Conservation (phyloP, 805 yeast species). For the Wickerhamomyces rabaulensis region DNA sequence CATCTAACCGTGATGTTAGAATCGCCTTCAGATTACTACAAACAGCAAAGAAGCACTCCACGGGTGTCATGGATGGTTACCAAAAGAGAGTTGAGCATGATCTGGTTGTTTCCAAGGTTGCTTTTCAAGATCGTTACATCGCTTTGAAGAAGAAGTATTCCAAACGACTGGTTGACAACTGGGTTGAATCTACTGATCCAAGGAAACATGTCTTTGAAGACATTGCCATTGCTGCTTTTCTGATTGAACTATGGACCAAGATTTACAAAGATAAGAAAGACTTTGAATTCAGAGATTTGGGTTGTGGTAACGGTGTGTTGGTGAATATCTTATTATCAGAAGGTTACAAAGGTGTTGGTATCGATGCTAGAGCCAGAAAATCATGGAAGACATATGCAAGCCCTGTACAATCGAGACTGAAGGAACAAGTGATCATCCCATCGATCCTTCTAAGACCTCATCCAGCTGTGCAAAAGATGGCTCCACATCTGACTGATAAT, state of each 20-base stretch:
- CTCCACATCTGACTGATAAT: conserved; percentile 54
- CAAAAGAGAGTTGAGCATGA: conserved; percentile 88
- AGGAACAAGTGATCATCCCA: conserved; percentile 84
- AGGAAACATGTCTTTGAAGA: conserved; percentile 95
- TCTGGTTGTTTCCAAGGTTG: conserved; percentile 71
- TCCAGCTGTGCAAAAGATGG: conserved; percentile 49
- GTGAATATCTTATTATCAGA: conserved; percentile 72
- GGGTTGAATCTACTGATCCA: conserved; percentile 96
- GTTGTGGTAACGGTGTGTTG: conserved; percentile 91
- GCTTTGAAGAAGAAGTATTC: conserved; percentile 80
- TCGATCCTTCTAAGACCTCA: conserved; percentile 63
- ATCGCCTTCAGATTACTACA: conserved; percentile 76
- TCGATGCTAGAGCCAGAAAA: conserved; percentile 85
- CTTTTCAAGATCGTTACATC: conserved; percentile 80
- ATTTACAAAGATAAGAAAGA: conserved; percentile 34
- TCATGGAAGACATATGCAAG: conserved; percentile 79
- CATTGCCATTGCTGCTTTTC: conserved; percentile 89
- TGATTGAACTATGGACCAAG: conserved; percentile 78
- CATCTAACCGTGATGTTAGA: conserved; percentile 62
- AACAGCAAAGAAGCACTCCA: conserved; percentile 79
- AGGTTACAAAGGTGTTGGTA: conserved; percentile 78
- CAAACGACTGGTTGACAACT: conserved; percentile 61
- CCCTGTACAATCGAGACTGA: conserved; percentile 50
- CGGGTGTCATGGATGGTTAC: conserved; percentile 80
- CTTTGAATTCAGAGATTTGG: conserved; percentile 80